Evolutionary conservation across 495 filamentous ascomycete species (phyloP), one percentile per base, ranked within the genome.

Genomic region (Penicillium samsonianum): DNA sequence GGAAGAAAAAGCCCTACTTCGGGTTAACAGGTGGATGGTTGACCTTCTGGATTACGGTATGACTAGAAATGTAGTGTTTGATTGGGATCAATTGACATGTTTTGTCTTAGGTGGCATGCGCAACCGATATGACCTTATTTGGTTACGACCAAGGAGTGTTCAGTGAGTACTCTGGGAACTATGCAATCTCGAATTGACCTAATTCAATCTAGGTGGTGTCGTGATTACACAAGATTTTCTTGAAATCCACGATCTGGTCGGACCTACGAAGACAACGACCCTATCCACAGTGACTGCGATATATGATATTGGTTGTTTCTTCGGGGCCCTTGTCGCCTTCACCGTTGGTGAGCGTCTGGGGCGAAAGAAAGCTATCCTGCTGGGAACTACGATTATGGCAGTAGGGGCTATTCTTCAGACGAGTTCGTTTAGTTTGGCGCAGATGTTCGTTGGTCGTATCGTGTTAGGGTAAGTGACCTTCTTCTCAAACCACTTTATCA

Each of bases 401-500:
- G 65, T 87, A 23, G 85, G 84, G 1, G 78, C 82, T 4, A 74
- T 87, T 30, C 74, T 88, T 9, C 84, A 88, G 55, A 78, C 82
- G 6, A 67, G 75, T 4, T 76, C 84, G 0, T 87, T 78, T 60
- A 78, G 77, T 43, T 59, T 84, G 14, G 62, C 78, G 4, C 84
- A 87, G 59, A 87, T 89, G 76, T 83, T 89, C 58, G 77, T 87
- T 22, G 86, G 82, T 2, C 77, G 84, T 41, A 76, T 84, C 30
- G 67, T 87, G 2, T 73, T 74, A 35, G 63, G 81, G 65, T 68
- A 44, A 57, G 59, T 55, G 2, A 6, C 33, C 14, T 37, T 37
- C n/a, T 53, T 38, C 11, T 20, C 5, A 8, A 2, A 3, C 10
- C 3, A 1, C 2, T 20, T 20, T 3, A 30, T 25, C 1, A 12